Conservation (phyloP, 176 grass and related monocot genomes). For the Cenchrus purpureus region DNA sequence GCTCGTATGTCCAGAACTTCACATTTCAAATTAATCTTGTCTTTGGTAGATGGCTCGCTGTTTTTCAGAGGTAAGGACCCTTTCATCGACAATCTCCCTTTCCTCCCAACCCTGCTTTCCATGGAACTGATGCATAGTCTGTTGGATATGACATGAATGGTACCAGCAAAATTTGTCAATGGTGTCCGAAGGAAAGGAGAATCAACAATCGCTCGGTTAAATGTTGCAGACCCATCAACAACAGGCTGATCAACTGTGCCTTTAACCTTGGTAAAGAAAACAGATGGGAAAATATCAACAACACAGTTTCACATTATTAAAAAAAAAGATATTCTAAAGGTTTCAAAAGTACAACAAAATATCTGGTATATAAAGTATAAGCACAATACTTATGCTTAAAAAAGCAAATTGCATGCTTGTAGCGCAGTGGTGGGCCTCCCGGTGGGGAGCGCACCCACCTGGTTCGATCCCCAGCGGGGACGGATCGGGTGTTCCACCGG, state of each 20-base stretch:
- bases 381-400: constrained; percentile 28
- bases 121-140: constrained; percentile 84
- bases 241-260: constrained; percentile 97
- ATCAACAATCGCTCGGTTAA: constrained; percentile 83
- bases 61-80: constrained; percentile 84
- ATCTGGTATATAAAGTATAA: background rate
- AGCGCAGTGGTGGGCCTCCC: too few relatives aligned
- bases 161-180: constrained; percentile 85
- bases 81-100: constrained; percentile 91
- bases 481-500: too few relatives aligned
- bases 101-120: constrained; percentile 96
- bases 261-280: constrained; percentile 71
- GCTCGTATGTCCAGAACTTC: constrained; percentile 93
- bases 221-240: constrained; percentile 92
- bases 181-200: constrained; percentile 89
- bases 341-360: constrained; percentile 33
- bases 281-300: constrained; percentile 21
- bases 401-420: too few relatives aligned
- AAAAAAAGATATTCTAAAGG: background rate
- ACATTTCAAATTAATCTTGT: constrained; percentile 99
- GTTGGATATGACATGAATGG: constrained; percentile 80
- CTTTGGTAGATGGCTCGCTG: constrained; percentile 70
- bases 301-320: constrained; percentile 23
- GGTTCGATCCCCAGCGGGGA: too few relatives aligned
- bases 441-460: too few relatives aligned